Evolutionary conservation across 129 eudicot species (phyloP), one percentile per base, ranked within the genome.

Genomic region (Chrysanthemum makinoi): DNA sequence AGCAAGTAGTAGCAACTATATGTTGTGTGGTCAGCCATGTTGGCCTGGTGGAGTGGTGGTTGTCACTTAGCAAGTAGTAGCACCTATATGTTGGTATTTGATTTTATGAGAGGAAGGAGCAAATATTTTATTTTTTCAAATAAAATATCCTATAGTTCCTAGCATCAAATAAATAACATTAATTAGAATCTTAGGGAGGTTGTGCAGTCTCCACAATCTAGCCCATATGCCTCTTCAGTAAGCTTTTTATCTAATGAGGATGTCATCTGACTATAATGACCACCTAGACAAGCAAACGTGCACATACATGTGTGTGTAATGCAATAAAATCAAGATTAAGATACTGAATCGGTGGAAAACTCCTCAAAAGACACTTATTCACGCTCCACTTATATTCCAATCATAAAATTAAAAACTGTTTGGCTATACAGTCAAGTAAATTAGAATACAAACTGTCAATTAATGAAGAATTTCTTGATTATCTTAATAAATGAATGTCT

Each of bases 101-200:
- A 5, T 35, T 35, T 35, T 35, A n/a, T n/a, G n/a, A n/a, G n/a
- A n/a, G n/a, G n/a, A n/a, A n/a, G n/a, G n/a, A n/a, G n/a, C n/a
- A n/a, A n/a, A n/a, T n/a, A n/a, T n/a, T n/a, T n/a, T n/a, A n/a
- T n/a, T n/a, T n/a, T n/a, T n/a, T n/a, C n/a, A n/a, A n/a, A n/a
- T n/a, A n/a, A n/a, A n/a, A n/a, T n/a, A n/a, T n/a, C n/a, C n/a
- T n/a, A n/a, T n/a, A n/a, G n/a, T n/a, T n/a, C 43, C 43, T 35
- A 1, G 43, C 43, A 5, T 35, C 43, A 5, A 35, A 56, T 35
- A 35, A 56, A 39, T 70, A 56, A 70, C 55, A 70, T 70, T 57
- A 61, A 8, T 19, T 14, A 16, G 44, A 57, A 57, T 70, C 24
- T n/a, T 70, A 35, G 30, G 57, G 55, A 20, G 59, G 39, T 54